A percentile compares a stretch with the other conserved stretches of the same genome.
These are phyloP conservation scores for Plantago coronopus DNA, from an alignment of 305 asterid genomes.

Conservation along the genomic window DNA sequence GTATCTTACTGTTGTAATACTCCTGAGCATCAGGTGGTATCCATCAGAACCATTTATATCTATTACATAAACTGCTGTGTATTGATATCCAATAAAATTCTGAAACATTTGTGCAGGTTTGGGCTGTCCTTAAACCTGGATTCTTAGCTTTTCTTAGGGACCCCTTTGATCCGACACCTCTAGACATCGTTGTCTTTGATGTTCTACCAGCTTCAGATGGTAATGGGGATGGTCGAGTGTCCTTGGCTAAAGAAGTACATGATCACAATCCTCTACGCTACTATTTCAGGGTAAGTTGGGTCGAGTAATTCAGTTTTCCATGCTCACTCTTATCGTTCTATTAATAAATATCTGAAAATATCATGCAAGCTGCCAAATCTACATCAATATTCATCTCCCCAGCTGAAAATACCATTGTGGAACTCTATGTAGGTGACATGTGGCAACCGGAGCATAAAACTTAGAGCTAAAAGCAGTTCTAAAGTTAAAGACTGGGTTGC, in stretches of 20 bases:
- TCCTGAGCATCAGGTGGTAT: background rate
- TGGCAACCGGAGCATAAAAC: slow-evolving; percentile 83
- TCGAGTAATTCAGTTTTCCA: slow-evolving; percentile 10
- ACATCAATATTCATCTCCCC: background rate
- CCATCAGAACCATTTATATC: slow-evolving; percentile 10
- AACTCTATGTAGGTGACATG: slow-evolving; percentile 64
- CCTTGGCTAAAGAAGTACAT: slow-evolving; percentile 84
- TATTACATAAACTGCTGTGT: background rate
- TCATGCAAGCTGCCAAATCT: slow-evolving; percentile 8
- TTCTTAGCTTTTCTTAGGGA: slow-evolving; percentile 92
- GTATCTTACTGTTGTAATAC: slow-evolving; percentile 4
- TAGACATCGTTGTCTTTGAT: slow-evolving; percentile 92
- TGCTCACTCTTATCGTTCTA: background rate
- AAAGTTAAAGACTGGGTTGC: slow-evolving; percentile 94
- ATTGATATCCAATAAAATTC: slow-evolving; percentile 19
- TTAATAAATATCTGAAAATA: no score
- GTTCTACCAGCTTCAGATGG: slow-evolving; percentile 88
- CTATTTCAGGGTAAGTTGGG: slow-evolving; percentile 76
- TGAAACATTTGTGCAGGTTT: slow-evolving; percentile 62
- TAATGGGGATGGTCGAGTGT: slow-evolving; percentile 66
- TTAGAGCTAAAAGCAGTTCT: slow-evolving; percentile 67
- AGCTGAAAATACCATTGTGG: slow-evolving; percentile 1
- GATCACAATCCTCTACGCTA: slow-evolving; percentile 94
- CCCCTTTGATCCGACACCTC: slow-evolving; percentile 77
- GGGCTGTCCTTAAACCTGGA: slow-evolving; percentile 98